Evolutionary conservation across 306 rosid species (phyloP).

Genomic region (Trichosanthes truncata): DNA sequence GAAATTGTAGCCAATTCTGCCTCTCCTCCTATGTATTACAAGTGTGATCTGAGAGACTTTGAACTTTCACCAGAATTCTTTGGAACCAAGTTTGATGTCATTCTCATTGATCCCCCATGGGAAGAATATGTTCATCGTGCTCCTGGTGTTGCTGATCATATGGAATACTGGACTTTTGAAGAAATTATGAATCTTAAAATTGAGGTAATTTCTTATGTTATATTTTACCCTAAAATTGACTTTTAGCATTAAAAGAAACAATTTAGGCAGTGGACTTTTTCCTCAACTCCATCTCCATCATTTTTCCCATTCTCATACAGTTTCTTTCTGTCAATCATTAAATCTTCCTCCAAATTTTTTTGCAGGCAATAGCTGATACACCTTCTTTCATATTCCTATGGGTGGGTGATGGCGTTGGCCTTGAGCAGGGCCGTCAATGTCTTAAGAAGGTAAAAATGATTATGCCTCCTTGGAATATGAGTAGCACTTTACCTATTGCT

Average conservation of each 20-base stretch:
- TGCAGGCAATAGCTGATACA: slow-evolving; percentile 94
- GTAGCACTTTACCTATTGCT: background rate
- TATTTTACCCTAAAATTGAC: background rate
- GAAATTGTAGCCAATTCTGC: slow-evolving; percentile 85
- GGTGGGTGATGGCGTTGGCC: slow-evolving; percentile 98
- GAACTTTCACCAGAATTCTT: slow-evolving; percentile 92
- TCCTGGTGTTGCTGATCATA: slow-evolving; percentile 98
- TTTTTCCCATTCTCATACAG: background rate
- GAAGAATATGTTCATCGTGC: slow-evolving; percentile 99
- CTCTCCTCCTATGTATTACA: slow-evolving; percentile 76
- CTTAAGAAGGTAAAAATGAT: slow-evolving; percentile 66
- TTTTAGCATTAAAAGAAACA: background rate
- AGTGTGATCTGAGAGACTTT: slow-evolving; percentile 74
- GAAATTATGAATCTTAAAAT: slow-evolving; percentile 97
- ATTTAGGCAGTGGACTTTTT: background rate
- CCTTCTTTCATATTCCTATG: slow-evolving; percentile 98
- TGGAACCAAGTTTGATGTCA: slow-evolving; percentile 96
- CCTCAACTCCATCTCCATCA: background rate
- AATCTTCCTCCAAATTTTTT: slow-evolving; percentile 8
- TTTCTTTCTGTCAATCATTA: background rate
- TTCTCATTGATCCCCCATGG: slow-evolving; percentile 99
- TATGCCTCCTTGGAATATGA: slow-evolving; percentile 1
- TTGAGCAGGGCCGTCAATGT: slow-evolving; percentile 99
- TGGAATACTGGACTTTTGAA: slow-evolving; percentile 96
- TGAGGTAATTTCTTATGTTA: slow-evolving; percentile 46